Percentiles rank a stretch among this genome's conserved stretches.
Conservation (phyloP, 2,329 filamentous ascomycete genomes). For the Fusarium tricinctum region DNA sequence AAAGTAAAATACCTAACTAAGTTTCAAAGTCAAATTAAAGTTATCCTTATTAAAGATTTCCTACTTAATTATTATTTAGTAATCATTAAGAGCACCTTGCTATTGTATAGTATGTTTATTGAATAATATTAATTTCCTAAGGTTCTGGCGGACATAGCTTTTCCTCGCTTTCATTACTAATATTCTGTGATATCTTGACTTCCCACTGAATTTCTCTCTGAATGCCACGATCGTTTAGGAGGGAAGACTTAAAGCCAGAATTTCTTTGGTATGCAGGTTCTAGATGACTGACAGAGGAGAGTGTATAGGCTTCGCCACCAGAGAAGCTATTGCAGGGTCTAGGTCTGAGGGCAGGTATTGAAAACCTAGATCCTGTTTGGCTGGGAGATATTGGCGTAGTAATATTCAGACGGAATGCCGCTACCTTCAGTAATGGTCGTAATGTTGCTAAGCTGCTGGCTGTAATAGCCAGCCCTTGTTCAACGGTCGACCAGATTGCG, state of each 20-base stretch:
- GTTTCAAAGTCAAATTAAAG: no score
- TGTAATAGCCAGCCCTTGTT: conserved; percentile 60
- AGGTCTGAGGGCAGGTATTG: conserved; percentile 10
- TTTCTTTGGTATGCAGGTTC: neutral
- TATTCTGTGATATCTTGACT: neutral
- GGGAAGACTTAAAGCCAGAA: neutral
- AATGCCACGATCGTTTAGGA: neutral
- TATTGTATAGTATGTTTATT: no score
- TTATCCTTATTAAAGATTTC: no score
- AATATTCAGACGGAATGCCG: conserved; percentile 21
- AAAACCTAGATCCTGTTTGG: conserved; percentile 20
- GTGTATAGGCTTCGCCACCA: conserved; percentile 9
- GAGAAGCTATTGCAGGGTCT: conserved; percentile 28
- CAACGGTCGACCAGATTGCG: conserved; percentile 62
- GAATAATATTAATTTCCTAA: neutral
- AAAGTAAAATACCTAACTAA: no score
- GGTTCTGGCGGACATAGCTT: neutral
- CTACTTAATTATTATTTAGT: no score
- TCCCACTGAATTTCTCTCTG: conserved; percentile 21
- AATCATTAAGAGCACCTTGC: no score
- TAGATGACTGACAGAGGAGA: conserved; percentile 17
- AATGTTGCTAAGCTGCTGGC: conserved; percentile 60
- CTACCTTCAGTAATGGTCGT: conserved; percentile 55
- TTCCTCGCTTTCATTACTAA: conserved; percentile 32
- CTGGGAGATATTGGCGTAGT: conserved; percentile 24